phyloP scores from a whole-genome alignment of 2,329 filamentous ascomycete species.

The Chaetothyriales sp. region DNA sequence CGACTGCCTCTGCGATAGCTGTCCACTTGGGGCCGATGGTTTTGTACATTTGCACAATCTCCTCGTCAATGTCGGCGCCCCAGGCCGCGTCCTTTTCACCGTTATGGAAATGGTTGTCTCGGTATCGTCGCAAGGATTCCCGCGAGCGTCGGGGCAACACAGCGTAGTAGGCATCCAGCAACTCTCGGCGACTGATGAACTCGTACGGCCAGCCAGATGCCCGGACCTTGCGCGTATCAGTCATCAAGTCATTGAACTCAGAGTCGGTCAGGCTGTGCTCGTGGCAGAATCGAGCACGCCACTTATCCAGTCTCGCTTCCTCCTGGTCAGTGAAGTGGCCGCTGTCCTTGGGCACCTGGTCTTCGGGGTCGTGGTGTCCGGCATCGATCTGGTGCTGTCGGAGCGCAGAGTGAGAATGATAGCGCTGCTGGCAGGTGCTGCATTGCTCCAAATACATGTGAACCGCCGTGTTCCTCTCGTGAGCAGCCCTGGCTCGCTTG shows the following conservation, averaged over 20 bases:
- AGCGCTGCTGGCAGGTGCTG: slow-evolving; percentile 5
- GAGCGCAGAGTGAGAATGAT: slow-evolving; percentile 5
- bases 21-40: slow-evolving; percentile 24
- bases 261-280: slow-evolving; percentile 8
- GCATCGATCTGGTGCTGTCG: slow-evolving; percentile 9
- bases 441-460: slow-evolving; percentile 6
- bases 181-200: slow-evolving; percentile 20
- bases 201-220: slow-evolving; percentile 4
- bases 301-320: slow-evolving; percentile 10
- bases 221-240: slow-evolving; percentile 7
- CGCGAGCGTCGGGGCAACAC: slow-evolving; percentile 24
- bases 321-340: slow-evolving; percentile 12
- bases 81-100: slow-evolving; percentile 25
- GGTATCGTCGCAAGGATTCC: slow-evolving; percentile 28
- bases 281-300: slow-evolving; percentile 14
- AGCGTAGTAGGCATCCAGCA: slow-evolving; percentile 23
- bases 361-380: slow-evolving; percentile 5
- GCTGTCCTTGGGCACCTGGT: slow-evolving; percentile 4
- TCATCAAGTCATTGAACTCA: slow-evolving; percentile 18
- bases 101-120: slow-evolving; percentile 28
- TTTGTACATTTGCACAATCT: slow-evolving; percentile 22
- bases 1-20: slow-evolving; percentile 24
- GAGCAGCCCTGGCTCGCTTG: slow-evolving; percentile 1
- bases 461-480: slow-evolving; percentile 5
- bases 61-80: slow-evolving; percentile 27